A percentile compares a stretch with the other conserved stretches of the same genome.
phyloP scores from a whole-genome alignment of 768 basidiomycete species.

The Pleurotus pulmonarius region DNA sequence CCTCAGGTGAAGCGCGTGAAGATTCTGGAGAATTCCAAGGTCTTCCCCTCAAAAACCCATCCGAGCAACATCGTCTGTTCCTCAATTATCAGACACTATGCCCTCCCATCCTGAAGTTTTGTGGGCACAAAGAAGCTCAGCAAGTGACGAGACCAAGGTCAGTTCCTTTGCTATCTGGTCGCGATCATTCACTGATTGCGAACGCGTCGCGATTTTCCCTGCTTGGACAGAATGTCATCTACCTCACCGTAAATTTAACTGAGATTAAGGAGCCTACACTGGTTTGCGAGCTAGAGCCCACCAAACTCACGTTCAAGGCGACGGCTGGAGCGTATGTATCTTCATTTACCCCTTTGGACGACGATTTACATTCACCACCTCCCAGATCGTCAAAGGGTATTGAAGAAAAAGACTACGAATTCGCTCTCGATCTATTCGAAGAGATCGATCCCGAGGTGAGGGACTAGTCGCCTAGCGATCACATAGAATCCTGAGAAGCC shows the following conservation, averaged over 20 bases:
- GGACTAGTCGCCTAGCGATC: constrained; percentile 6
- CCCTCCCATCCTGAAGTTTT: constrained; percentile 79
- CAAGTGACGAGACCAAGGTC: constrained; percentile 63
- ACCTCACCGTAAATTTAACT: constrained; percentile 79
- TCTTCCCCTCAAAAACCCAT: constrained; percentile 11
- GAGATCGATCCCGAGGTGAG: constrained; percentile 76
- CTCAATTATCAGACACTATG: constrained; percentile 28
- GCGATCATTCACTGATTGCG: constrained; percentile 16
- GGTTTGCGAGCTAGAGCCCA: constrained; percentile 55
- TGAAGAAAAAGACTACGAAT: constrained; percentile 64
- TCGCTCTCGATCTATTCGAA: constrained; percentile 71
- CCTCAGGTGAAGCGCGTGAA: constrained; percentile 16
- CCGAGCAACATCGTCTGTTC: constrained; percentile 17
- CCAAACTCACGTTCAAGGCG: constrained; percentile 61
- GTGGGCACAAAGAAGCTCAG: constrained; percentile 92
- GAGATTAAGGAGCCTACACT: constrained; percentile 61
- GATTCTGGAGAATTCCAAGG: constrained; percentile 43
- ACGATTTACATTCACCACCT: constrained; percentile 12
- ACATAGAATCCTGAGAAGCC: background rate
- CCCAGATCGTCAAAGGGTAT: constrained; percentile 35
- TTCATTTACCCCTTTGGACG: background rate
- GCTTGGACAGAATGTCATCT: constrained; percentile 74
- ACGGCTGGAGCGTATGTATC: constrained; percentile 55
- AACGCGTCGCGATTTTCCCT: constrained; percentile 16
- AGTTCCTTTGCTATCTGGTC: constrained; percentile 9